A percentile compares a stretch with the other conserved stretches of the same genome.
Evolutionary conservation across 164 flowering plant genomes (phyloP).

Genomic region (Magnolia sinica): DNA sequence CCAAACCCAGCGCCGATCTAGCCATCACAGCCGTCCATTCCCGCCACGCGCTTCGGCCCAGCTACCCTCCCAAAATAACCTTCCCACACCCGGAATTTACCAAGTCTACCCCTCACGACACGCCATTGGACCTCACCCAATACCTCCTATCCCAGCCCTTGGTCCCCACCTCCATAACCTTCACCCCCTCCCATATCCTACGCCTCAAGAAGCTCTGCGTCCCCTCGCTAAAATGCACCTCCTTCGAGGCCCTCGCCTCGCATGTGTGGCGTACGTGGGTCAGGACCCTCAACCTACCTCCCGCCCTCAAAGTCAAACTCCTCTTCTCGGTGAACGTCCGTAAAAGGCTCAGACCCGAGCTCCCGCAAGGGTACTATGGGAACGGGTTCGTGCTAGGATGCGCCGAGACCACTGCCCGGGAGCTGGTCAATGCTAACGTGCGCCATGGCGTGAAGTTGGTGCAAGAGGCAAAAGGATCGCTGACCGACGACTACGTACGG

Average conservation of each 20-base stretch:
- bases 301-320: conserved; percentile 51
- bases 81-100: conserved; percentile 51
- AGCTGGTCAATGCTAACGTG: conserved; percentile 39
- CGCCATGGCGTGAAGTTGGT: conserved; percentile 50
- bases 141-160: conserved; percentile 56
- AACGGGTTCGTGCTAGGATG: conserved; percentile 87
- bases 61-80: conserved; percentile 32
- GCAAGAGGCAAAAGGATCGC: conserved; percentile 52
- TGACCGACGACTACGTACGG: conserved; percentile 48
- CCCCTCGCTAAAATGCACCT: conserved; percentile 75
- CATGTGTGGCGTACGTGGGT: conserved; percentile 96
- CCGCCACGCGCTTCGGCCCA: conserved; percentile 59
- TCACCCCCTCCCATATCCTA: conserved; percentile 51
- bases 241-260: conserved; percentile 77
- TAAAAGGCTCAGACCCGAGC: conserved; percentile 32
- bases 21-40: conserved; percentile 46
- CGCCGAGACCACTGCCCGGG: conserved; percentile 52
- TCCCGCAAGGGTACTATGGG: conserved; percentile 77
- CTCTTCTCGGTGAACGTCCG: conserved; percentile 75
- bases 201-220: conserved; percentile 56
- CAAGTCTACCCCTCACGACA: conserved; percentile 12
- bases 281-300: conserved; percentile 40
- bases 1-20: conserved; percentile 29
- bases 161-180: conserved; percentile 51
- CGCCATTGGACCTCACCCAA: conserved; percentile 21